Base-by-base conservation (phyloP, 2,329 filamentous ascomycete genomes). In the Ceratocystis huliohia region DNA sequence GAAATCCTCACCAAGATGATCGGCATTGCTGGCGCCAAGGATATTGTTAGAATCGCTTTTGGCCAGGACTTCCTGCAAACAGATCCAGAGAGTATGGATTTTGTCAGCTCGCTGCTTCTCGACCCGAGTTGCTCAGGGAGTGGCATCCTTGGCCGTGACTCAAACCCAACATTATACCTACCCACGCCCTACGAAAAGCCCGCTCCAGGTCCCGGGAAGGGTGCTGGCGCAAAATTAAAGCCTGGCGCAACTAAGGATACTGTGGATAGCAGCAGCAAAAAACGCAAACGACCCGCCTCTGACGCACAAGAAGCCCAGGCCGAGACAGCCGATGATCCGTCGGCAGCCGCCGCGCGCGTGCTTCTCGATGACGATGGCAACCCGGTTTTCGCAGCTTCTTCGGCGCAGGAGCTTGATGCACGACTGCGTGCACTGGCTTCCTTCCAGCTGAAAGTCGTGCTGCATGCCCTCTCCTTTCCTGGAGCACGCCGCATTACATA, bases 91-190 rank as follows among this genome's bases (percentile, higher is more conserved):
- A 76, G 61, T 78, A 84, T n/a, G 66, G 63, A 57, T 10, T 63
- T 57, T 63, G 90, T 96, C n/a, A 84, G 85, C 0, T 88, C 88
- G 6, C 78, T 99, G 50, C 80, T 99, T 0, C 81, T 99, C 1
- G 94, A 99, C 73, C 94, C 94, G 0, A 96, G 91, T 73, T 99
- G 94, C 74, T 96, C 92, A 1, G 94, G 94, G 0, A 96, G 91
- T 73, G 94, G 94, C 0, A 99, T 99, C 66, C 85, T 96, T 28
- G 90, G 92, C 1, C 83, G 94, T 22, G 91, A 96, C 71, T 89
- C 91, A 59, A 83, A 87, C 74, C 85, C 90, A 3, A 76, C 82
- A 69, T 75, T 94, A 50, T 80, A 86, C 69, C 78, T 96, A 33
- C 80, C 80, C 45, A 69, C 72, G 17, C 71, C 74, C 1, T 71